These are phyloP conservation scores for Alternaria panax DNA, from an alignment of 2,329 filamentous ascomycete species.

Conservation along the genomic window DNA sequence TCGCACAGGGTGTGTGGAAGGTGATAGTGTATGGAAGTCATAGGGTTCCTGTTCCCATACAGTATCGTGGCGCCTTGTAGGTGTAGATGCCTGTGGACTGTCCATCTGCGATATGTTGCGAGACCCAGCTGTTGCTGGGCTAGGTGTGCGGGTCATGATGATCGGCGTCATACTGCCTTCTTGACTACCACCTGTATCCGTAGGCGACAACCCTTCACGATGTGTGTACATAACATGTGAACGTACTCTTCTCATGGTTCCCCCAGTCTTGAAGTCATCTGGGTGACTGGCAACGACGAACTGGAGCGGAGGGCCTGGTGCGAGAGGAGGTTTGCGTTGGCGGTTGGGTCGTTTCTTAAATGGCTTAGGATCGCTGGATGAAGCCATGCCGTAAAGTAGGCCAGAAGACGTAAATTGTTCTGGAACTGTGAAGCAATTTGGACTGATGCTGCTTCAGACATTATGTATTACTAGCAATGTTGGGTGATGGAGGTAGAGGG, in stretches of 20 bases:
- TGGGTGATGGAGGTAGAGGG: background rate
- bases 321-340: conserved; percentile 43
- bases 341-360: conserved; percentile 39
- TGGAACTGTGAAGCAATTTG: background rate
- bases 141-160: conserved; percentile 29
- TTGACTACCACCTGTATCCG: conserved; percentile 20
- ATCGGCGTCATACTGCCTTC: conserved; percentile 23
- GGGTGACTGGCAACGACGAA: conserved; percentile 47
- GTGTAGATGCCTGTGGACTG: conserved; percentile 16
- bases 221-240: conserved; percentile 51
- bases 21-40: conserved; percentile 27
- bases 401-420: background rate
- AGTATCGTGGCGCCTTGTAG: conserved; percentile 17
- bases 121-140: conserved; percentile 26
- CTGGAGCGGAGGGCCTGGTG: conserved; percentile 41
- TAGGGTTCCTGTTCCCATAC: conserved; percentile 29
- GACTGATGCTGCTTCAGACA: conserved; percentile 4
- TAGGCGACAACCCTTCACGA: conserved; percentile 32
- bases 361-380: conserved; percentile 28
- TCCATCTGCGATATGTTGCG: conserved; percentile 23
- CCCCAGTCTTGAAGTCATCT: conserved; percentile 40
- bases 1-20: conserved; percentile 27
- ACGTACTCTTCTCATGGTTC: conserved; percentile 45
- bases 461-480: conserved; percentile 5
- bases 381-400: conserved; percentile 23